Base-by-base conservation (phyloP, 768 basidiomycete species). In the Ramaria rubella region DNA sequence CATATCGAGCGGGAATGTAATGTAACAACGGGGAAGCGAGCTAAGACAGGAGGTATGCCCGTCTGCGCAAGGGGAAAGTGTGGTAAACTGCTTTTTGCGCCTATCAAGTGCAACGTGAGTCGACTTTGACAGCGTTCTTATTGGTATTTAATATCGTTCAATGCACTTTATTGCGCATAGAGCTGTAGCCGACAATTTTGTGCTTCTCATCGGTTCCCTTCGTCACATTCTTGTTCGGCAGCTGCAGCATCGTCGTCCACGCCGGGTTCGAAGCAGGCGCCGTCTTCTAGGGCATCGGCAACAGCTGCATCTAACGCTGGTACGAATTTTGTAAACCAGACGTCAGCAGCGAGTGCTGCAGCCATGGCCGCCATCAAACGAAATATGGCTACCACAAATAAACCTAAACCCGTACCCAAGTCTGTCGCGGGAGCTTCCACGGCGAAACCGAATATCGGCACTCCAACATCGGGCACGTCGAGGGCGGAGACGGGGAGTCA, bases 161-260 rank as follows among this genome's bases (percentile, higher is more conserved):
- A 21, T 1, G 33, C n/a, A 21, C 49, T 11, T 3, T 12, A 34
- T 42, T n/a, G 17, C 36, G 24, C 33, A 0, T 57, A 93, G 90
- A 77, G 77, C 67, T 93, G 90, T 69, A 76, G 69, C 43, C 71
- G 80, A 59, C 82, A 85, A 60, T 93, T 83, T 65, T 94, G 90
- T 65, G 77, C 87, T 0, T 71, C 80, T 26, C 90, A 94, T 65
- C 86, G 91, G 43, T 90, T 90, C 69, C 85, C 89, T 8, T 73
- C 73, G 40, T 84, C 87, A 61, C 90, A 94, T 60, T 74, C 58
- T 52, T 90, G 90, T 63, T 26, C 68, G 24, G 42, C 67, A 11
- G 43, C 69, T 1, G 58, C 63, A 23, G 58, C 57, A 8, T 49
- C 45, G 19, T 34, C 53, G n/a, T 30, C 64, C 17, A 7, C 23